These are phyloP conservation scores for Apiospora kogelbergensis DNA, from an alignment of 2,329 filamentous ascomycete genomes.

Conservation along the genomic window DNA sequence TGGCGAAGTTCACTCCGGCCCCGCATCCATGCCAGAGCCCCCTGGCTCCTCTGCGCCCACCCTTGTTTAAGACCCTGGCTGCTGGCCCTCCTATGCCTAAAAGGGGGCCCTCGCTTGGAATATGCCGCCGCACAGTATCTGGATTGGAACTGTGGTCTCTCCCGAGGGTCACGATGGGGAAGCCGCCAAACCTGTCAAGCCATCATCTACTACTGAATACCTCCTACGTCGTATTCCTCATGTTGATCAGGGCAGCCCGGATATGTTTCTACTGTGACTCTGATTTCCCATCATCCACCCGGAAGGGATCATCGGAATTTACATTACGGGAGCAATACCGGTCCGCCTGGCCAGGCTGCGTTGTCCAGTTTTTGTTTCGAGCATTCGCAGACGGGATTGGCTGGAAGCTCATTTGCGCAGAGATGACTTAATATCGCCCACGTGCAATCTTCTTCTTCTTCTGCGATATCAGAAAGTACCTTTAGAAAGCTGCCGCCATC, in stretches of 20 bases:
- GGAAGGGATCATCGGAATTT: conserved; percentile 14
- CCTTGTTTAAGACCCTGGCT: neutral
- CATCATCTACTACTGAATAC: neutral
- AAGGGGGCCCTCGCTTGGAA: neutral
- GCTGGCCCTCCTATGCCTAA: neutral
- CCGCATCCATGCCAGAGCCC: neutral
- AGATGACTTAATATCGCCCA: neutral
- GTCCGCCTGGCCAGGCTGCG: conserved; percentile 3
- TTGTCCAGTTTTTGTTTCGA: neutral
- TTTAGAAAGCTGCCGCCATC: neutral
- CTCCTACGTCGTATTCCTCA: neutral
- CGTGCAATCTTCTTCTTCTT: neutral
- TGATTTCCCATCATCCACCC: conserved; percentile 10
- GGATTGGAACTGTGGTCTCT: neutral
- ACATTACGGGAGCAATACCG: conserved; percentile 10
- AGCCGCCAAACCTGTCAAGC: neutral
- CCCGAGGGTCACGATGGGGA: neutral
- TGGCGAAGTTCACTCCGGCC: neutral
- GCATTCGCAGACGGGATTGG: neutral
- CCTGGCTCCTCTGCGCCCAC: neutral
- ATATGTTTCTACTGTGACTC: neutral
- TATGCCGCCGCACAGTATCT: conserved; percentile 3
- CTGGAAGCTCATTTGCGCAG: neutral
- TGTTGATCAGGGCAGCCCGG: neutral
- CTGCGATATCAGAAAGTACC: neutral